phyloP scores from a whole-genome alignment of 2,329 filamentous ascomycete species.

The Blastomyces silverae region DNA sequence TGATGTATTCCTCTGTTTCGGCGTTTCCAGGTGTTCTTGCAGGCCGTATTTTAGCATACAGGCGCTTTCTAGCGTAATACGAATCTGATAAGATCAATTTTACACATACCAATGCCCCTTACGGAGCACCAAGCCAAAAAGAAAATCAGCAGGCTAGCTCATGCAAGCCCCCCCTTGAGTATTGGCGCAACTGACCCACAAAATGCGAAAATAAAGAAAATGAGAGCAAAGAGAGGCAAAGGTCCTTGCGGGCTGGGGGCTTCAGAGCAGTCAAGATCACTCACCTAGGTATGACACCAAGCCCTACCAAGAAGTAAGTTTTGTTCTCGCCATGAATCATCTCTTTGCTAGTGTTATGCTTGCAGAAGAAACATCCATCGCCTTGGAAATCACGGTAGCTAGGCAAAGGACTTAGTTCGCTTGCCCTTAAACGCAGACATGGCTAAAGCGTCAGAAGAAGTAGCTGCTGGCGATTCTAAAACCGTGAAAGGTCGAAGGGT shows the following conservation, averaged over 20 bases:
- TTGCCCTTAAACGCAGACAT: slow-evolving; percentile 1
- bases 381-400: background rate
- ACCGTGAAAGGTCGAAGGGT: slow-evolving; percentile 5
- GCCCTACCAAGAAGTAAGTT: background rate
- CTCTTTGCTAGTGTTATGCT: background rate
- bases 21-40: background rate
- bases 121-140: background rate
- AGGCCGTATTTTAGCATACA: background rate
- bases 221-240: background rate
- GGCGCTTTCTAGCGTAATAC: background rate
- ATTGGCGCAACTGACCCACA: slow-evolving; percentile 5
- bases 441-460: background rate
- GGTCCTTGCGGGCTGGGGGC: background rate
- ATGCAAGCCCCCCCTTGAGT: background rate
- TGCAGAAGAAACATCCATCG: background rate
- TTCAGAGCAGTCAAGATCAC: background rate
- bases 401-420: background rate
- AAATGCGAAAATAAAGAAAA: background rate
- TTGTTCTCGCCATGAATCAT: background rate
- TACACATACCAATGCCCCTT: background rate
- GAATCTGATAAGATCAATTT: slow-evolving; percentile 1
- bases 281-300: background rate
- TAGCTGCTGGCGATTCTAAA: background rate
- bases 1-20: background rate
- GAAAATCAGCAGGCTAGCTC: background rate